These are phyloP conservation scores for Magnaporthiopsis poae DNA, from an alignment of 2,329 filamentous ascomycete genomes.

Conservation along the genomic window DNA sequence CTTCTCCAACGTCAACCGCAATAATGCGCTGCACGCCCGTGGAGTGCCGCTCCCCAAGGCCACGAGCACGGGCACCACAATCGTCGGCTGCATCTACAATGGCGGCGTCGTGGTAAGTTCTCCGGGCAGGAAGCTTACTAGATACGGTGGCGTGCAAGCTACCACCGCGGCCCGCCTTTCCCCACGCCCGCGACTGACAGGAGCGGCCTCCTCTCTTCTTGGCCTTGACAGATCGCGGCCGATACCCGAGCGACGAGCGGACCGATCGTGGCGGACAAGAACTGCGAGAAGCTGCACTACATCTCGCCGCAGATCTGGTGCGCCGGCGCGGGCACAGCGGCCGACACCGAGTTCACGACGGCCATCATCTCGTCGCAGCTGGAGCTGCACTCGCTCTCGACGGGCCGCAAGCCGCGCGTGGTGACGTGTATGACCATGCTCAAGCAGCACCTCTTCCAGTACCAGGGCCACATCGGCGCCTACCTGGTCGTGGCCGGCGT, in stretches of 20 bases:
- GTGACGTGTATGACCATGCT: conserved; percentile 99
- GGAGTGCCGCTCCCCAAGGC: conserved; percentile 94
- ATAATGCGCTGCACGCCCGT: conserved; percentile 85
- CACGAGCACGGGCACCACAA: conserved; percentile 96
- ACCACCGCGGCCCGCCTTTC: too few species aligned
- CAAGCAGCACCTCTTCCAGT: conserved; percentile 97
- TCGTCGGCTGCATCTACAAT: conserved; percentile 93
- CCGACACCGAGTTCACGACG: conserved; percentile 98
- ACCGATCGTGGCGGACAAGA: conserved; percentile 99
- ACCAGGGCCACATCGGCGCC: conserved; percentile 95
- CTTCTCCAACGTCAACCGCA: conserved; percentile 99
- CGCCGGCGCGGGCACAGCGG: conserved; percentile 91
- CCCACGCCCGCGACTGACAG: not conserved
- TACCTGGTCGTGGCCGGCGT: conserved; percentile 96
- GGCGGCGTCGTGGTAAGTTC: conserved; percentile 79
- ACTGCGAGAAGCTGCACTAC: conserved; percentile 99
- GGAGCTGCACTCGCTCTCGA: conserved; percentile 92
- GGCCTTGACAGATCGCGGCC: conserved; percentile 65
- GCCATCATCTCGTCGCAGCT: conserved; percentile 97
- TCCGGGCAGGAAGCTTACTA: not conserved
- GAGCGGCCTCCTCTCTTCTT: not conserved
- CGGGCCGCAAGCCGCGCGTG: conserved; percentile 89
- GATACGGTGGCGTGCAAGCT: not conserved
- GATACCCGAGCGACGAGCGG: conserved; percentile 95
- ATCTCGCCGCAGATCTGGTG: conserved; percentile 99